Evolutionary conservation across 306 rosid genomes (phyloP).

Genomic region (Hippophae gyantsensis): DNA sequence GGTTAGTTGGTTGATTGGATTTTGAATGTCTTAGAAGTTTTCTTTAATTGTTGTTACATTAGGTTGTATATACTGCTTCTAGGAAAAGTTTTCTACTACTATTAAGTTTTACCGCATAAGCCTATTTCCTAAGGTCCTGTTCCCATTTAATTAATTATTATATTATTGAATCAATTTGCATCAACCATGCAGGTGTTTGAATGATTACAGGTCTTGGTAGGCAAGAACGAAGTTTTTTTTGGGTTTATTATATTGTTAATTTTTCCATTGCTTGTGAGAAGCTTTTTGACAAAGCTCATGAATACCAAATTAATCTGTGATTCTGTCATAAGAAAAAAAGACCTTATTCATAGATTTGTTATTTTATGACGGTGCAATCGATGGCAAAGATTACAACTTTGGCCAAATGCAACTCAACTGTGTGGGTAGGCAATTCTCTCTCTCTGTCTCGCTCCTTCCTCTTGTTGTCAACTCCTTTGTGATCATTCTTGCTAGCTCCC

Average conservation of each 20-base stretch:
- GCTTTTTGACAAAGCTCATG: slow-evolving; percentile 26
- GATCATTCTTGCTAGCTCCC: too few relatives aligned
- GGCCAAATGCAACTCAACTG: not conserved
- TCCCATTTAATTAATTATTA: not conserved
- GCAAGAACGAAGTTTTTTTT: slow-evolving; percentile 17
- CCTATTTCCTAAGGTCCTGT: not conserved
- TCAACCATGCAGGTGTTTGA: slow-evolving; percentile 69
- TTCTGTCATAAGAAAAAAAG: slow-evolving; percentile 15
- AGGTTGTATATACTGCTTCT: too few relatives aligned
- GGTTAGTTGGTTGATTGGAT: too few relatives aligned
- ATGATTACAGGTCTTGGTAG: slow-evolving; percentile 15
- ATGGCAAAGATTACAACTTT: slow-evolving; percentile 4
- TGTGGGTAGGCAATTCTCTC: too few relatives aligned
- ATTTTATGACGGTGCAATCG: slow-evolving; percentile 16
- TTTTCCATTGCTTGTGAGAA: slow-evolving; percentile 24
- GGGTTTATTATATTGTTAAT: slow-evolving; percentile 10
- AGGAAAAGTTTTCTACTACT: too few relatives aligned
- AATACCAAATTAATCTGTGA: slow-evolving; percentile 21
- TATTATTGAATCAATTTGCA: slow-evolving; percentile 14
- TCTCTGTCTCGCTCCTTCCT: too few relatives aligned
- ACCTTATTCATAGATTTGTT: slow-evolving; percentile 20
- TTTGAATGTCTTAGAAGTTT: too few relatives aligned
- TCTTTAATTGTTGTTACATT: too few relatives aligned
- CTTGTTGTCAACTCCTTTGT: too few relatives aligned
- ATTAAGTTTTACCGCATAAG: too few relatives aligned